Base-by-base conservation (phyloP, 768 basidiomycete genomes). In the Trametes cinnabarina region DNA sequence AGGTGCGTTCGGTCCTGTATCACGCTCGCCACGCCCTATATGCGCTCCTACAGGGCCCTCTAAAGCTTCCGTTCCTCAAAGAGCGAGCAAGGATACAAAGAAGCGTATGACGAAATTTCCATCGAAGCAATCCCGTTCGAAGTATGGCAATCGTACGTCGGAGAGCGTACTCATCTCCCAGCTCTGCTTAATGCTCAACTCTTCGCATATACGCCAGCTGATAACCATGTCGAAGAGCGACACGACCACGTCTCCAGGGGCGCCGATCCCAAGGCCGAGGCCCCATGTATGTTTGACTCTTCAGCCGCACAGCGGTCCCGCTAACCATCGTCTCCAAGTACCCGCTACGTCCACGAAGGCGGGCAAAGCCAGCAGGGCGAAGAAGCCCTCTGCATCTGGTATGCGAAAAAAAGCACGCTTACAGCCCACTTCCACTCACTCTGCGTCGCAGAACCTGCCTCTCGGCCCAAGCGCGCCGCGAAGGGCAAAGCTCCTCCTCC, bases 401-500 rank as follows among this genome's bases (percentile, higher is more conserved):
- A 8, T 17, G 28, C n/a, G 8, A 20, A 25, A n/a, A 43, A 30
- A 8, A 4, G 10, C 28, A 7, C 3, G 11, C 17, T 9, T 32
- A 32, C 30, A n/a, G n/a, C n/a, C 30, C 7, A 32, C 6, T 32
- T 32, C 34, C 10, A 4, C 2, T 43, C 22, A 6, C 9, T 25
- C 22, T 19, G 1, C 39, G 44, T 47, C 1, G 3, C 34, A 4
- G 7, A 12, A 32, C 30, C 30, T 12, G 46, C 11, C 0, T 35
- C 50, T 1, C 40, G 23, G 32, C 17, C 35, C 10, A 52, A 58
- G 14, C 57, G 57, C 12, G 2, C 49, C 17, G 34, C 19, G 2
- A 58, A 52, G 28, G 50, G 57, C 10, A 58, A 52, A 30, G 44
- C 50, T 9, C 39, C 47, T 14, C 23, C 40, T 15, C 47, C 47